Evolutionary conservation across 306 rosid genomes (phyloP).

Genomic region (Lagenaria siceraria): DNA sequence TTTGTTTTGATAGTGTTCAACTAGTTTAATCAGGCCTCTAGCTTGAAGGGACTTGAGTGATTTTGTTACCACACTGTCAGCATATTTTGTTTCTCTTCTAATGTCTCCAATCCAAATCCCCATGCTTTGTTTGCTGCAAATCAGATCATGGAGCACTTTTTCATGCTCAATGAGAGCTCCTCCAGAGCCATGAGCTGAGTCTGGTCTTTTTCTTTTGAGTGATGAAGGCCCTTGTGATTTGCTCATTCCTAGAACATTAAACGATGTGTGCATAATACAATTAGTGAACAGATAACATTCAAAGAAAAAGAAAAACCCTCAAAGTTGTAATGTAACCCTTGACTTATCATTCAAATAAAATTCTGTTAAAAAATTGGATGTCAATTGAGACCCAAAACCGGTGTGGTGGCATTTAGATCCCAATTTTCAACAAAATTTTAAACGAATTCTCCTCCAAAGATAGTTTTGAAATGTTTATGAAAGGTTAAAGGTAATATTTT

Average conservation of each 20-base stretch:
- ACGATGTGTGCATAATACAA: not conserved
- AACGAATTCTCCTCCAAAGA: too few species aligned
- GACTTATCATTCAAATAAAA: too few species aligned
- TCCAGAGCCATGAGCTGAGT: constrained; percentile 11
- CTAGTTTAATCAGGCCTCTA: constrained; percentile 54
- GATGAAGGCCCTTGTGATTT: constrained; percentile 27
- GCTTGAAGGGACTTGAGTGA: not conserved
- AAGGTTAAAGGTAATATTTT: too few species aligned
- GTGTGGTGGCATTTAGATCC: too few species aligned
- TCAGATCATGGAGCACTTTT: constrained; percentile 28
- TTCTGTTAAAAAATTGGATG: too few species aligned
- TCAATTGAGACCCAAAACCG: too few species aligned
- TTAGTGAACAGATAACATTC: not conserved
- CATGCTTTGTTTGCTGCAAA: constrained; percentile 38
- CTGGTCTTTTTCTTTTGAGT: constrained; percentile 43
- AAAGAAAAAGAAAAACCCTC: not conserved
- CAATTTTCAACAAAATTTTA: too few species aligned
- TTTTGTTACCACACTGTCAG: constrained; percentile 25
- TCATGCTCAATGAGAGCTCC: constrained; percentile 37
- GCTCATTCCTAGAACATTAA: constrained; percentile 28
- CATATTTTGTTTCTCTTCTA: constrained; percentile 35
- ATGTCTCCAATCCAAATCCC: constrained; percentile 55
- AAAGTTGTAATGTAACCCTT: too few species aligned
- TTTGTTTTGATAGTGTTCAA: constrained; percentile 46
- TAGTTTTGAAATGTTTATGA: too few species aligned